Evolutionary conservation across 208 protist species (phyloP), one percentile per base, ranked within the genome.

Genomic region (Naegleria lovaniensis): DNA sequence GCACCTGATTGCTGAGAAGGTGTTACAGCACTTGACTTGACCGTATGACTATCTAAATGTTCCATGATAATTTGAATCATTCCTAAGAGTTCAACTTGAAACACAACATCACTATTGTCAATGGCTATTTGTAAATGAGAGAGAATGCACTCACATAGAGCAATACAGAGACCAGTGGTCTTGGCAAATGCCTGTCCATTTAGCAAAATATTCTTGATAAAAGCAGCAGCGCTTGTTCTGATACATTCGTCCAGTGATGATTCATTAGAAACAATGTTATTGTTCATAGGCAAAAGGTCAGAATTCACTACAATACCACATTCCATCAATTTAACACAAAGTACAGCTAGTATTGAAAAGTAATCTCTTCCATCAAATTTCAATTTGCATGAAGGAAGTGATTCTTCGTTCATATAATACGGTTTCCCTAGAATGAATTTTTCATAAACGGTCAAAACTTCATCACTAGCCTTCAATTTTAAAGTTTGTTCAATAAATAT

Each of bases 291-390:
- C 7, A 48, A 48, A 48, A 48, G 43, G 58, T 75, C 58, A 75
- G 19, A 75, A 79, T 79, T 79, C 7, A 36, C 6, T 6, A 36
- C 6, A 67, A 41, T 22, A 40, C 51, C 51, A 89, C 25, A 89
- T 75, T 59, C 48, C 48, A 89, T 75, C 15, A 89, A 75, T 38
- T 67, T 39, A 7, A 89, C 48, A 89, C 85, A 89, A n/a, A 40
- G 55, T 6, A 40, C 11, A 41, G 51, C 22, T 29, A 89, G 13
- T 7, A 38, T 25, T 38, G 48, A 39, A 22, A 89, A 89, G 29
- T 89, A 89, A 89, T 89, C 48, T 19, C 51, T 89, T 38, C 15
- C 29, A 38, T 58, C 4, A 0, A 86, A 33, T 51, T 89, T 38
- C 13, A 9, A 6, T 40, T 22, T 40, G 6, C 0, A 11, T 38